Conservation (phyloP, 2,329 filamentous ascomycete species). For the Cytospora chrysosperma region DNA sequence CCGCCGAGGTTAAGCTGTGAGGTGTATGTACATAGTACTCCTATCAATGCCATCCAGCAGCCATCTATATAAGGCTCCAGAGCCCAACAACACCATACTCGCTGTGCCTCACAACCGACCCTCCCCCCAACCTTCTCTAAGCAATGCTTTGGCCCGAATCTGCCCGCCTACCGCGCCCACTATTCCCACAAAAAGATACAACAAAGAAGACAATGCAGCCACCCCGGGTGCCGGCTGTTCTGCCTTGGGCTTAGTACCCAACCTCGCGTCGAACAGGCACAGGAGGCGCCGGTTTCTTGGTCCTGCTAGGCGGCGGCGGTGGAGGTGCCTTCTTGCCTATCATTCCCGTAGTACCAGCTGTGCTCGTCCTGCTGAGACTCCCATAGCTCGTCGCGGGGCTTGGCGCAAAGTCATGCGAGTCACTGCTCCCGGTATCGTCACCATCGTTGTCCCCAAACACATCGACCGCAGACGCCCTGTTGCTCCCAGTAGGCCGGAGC, state of each 20-base stretch:
- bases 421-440: constrained; percentile 51
- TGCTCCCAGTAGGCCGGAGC: constrained; percentile 42
- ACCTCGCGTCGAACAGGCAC: constrained; percentile 43
- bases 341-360: constrained; percentile 30
- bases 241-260: constrained; percentile 29
- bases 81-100: too few species aligned
- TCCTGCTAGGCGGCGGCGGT: constrained; percentile 46
- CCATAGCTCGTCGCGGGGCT: constrained; percentile 58
- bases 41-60: background rate
- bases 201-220: background rate
- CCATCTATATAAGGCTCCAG: background rate
- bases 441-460: constrained; percentile 48
- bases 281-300: constrained; percentile 57
- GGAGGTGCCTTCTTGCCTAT: constrained; percentile 40
- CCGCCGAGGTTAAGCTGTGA: background rate
- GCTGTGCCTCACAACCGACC: background rate
- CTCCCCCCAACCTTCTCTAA: too few species aligned
- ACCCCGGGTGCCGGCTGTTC: background rate
- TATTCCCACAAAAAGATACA: background rate
- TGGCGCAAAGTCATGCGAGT: constrained; percentile 49
- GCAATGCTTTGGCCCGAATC: background rate
- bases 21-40: background rate
- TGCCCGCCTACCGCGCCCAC: background rate
- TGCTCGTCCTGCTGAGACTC: constrained; percentile 50
- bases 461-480: constrained; percentile 43